A percentile compares a stretch with the other conserved stretches of the same genome.
Evolutionary conservation across 225 moss, liverwort and hornwort genomes (phyloP).

Genomic region (Marchantia polymorpha): DNA sequence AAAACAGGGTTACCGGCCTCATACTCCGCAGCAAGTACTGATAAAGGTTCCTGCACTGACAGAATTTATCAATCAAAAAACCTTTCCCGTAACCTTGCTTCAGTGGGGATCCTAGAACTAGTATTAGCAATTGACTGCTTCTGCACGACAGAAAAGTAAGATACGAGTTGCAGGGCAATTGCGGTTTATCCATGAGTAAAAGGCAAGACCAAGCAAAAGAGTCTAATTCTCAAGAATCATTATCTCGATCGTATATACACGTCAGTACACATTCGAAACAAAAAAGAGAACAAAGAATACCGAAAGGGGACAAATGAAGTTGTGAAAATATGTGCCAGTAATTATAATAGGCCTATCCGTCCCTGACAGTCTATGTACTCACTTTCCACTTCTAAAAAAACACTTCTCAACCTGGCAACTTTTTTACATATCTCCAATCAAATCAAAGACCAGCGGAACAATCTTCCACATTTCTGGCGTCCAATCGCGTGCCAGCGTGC

Average conservation of each 20-base stretch:
- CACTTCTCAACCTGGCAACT: neutral
- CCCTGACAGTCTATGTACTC: neutral
- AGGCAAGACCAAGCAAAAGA: neutral
- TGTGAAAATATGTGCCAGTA: neutral
- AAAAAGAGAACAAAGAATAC: too few relatives aligned
- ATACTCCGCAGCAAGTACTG: conserved; percentile 90
- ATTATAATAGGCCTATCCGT: neutral
- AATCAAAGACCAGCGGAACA: neutral
- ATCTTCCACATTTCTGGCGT: neutral
- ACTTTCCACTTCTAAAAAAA: neutral
- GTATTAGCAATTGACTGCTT: neutral
- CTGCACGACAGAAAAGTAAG: neutral
- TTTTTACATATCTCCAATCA: neutral
- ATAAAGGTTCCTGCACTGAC: conserved; percentile 72
- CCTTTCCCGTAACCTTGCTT: too few relatives aligned
- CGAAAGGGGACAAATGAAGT: too few relatives aligned
- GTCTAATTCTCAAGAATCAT: neutral
- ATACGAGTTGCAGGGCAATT: neutral
- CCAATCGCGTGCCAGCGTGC: neutral
- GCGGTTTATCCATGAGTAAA: neutral
- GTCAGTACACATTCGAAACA: neutral
- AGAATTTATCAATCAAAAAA: neutral
- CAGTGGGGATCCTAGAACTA: neutral
- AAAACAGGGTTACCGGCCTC: conserved; percentile 95
- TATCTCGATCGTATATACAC: neutral